Evolutionary conservation across 495 filamentous ascomycete species (phyloP).

Genomic region (Talaromyces adpressus): DNA sequence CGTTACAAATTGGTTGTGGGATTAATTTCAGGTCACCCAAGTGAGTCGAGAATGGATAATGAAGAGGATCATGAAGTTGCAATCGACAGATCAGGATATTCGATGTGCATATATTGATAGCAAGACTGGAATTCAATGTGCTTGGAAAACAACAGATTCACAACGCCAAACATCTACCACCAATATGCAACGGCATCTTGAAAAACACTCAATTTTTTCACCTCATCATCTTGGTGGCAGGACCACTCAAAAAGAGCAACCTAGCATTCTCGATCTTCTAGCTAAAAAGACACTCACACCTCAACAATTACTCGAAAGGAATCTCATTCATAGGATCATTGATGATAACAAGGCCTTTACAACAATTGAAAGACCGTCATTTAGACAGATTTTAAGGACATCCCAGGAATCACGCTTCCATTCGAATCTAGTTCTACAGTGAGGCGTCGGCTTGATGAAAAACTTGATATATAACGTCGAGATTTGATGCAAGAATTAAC

Average conservation of each 20-base stretch:
- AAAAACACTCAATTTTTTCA: conserved; percentile 1
- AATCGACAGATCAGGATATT: conserved; percentile 4
- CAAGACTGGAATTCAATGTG: conserved; percentile 3
- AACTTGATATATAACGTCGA: conserved; percentile 7
- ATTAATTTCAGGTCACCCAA: too few relatives aligned
- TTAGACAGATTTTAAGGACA: conserved; percentile 11
- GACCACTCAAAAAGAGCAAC: conserved; percentile 3
- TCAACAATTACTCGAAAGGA: conserved; percentile 6
- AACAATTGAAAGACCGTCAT: conserved; percentile 3
- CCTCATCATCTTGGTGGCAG: neutral
- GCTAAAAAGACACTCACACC: neutral
- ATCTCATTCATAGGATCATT: conserved; percentile 1
- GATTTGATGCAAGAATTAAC: conserved; percentile 8
- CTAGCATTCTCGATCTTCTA: neutral
- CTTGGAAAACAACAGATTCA: conserved; percentile 4
- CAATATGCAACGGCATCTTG: conserved; percentile 3
- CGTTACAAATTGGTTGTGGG: too few relatives aligned
- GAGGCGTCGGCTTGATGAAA: neutral
- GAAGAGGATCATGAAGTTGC: too few relatives aligned
- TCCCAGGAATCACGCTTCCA: conserved; percentile 7
- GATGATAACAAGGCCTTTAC: conserved; percentile 6
- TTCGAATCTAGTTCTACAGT: conserved; percentile 9
- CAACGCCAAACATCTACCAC: neutral
- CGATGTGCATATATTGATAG: conserved; percentile 4
- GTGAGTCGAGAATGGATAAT: too few relatives aligned